Percentiles rank a stretch among this genome's conserved stretches.
phyloP scores from a whole-genome alignment of 73 alveolate genomes.

The Paramecium bursaria region DNA sequence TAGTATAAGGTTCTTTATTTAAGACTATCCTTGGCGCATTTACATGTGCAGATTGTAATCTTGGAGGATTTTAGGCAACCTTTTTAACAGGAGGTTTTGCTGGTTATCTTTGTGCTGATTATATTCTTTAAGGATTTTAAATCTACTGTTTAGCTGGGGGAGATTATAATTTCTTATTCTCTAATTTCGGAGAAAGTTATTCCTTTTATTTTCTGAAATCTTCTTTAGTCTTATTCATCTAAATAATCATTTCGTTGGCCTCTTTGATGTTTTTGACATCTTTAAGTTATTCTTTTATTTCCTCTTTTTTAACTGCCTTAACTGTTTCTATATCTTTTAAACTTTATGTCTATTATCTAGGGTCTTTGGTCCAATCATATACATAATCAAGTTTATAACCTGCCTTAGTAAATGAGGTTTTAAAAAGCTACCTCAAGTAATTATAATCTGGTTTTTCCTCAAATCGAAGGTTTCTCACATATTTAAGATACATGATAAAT shows the following conservation, averaged over 20 bases:
- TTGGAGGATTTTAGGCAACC: neutral
- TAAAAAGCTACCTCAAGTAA: slow-evolving; percentile 65
- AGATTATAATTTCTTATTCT: neutral
- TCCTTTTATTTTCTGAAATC: no score
- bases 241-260: neutral
- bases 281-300: neutral
- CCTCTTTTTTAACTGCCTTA: neutral
- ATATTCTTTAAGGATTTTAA: neutral
- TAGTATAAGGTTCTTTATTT: slow-evolving; percentile 54
- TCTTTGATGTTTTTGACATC: neutral
- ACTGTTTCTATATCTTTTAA: slow-evolving; percentile 3
- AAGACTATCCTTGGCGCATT: slow-evolving; percentile 33
- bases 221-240: neutral
- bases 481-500: slow-evolving; percentile 83
- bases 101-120: neutral
- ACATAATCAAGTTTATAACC: slow-evolving; percentile 40
- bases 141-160: neutral
- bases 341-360: neutral
- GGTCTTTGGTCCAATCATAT: slow-evolving; percentile 63
- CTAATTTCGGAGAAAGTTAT: neutral
- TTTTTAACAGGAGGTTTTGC: no score
- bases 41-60: neutral
- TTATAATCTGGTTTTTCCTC: slow-evolving; percentile 91
- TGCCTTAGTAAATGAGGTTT: slow-evolving; percentile 18
- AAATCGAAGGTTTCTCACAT: slow-evolving; percentile 86